Conservation (phyloP, 1,284 basidiomycete species). For the Spongispora temasekensis region DNA sequence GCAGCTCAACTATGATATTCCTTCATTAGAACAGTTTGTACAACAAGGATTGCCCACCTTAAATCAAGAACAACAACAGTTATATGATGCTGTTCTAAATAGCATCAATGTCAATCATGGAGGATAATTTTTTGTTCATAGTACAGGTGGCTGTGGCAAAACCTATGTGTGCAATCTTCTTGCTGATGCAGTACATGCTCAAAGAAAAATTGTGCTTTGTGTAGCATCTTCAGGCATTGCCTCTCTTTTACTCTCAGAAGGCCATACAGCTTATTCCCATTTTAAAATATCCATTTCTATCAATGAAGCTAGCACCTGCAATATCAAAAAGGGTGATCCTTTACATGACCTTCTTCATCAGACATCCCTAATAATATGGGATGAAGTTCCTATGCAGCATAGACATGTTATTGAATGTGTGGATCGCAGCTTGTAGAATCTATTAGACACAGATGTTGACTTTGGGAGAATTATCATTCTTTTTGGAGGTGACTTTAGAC, state of each 20-base stretch:
- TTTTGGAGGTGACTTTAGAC: too few relatives aligned
- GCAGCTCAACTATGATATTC: too few relatives aligned
- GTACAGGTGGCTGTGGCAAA: constrained; percentile 49
- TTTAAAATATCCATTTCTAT: not conserved
- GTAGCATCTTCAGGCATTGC: not conserved
- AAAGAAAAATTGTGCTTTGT: not conserved
- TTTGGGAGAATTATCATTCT: too few relatives aligned
- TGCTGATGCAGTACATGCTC: constrained; percentile 28
- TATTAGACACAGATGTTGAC: too few relatives aligned
- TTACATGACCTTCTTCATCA: not conserved
- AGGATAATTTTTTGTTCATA: constrained; percentile 39
- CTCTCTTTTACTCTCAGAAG: not conserved
- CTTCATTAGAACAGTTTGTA: too few relatives aligned
- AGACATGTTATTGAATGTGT: not conserved
- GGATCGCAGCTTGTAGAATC: not conserved
- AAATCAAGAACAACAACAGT: not conserved
- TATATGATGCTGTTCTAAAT: too few relatives aligned
- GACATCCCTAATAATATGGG: too few relatives aligned
- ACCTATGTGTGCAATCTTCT: constrained; percentile 48
- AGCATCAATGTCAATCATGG: not conserved
- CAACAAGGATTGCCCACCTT: too few relatives aligned
- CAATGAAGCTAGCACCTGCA: not conserved
- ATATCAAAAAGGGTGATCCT: not conserved
- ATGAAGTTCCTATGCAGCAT: too few relatives aligned
- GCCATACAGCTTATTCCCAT: not conserved